Conservation (phyloP, 129 eudicot genomes). For the Silybum marianum region DNA sequence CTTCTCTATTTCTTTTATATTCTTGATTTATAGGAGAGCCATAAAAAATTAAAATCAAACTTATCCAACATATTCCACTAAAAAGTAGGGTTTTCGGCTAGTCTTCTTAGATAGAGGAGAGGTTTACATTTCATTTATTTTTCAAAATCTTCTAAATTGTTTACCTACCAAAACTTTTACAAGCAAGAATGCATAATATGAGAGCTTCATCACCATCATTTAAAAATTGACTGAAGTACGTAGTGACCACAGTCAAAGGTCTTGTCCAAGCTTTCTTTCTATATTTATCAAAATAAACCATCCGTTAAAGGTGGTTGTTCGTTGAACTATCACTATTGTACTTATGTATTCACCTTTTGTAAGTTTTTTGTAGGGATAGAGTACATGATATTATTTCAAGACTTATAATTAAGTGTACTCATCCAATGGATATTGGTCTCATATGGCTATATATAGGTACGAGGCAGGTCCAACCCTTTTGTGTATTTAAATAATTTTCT, state of each 20-base stretch:
- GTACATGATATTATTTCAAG: background rate
- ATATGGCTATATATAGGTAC: background rate
- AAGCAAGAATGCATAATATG: background rate
- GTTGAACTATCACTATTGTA: conserved; percentile 21
- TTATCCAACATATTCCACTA: background rate
- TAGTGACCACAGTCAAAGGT: background rate
- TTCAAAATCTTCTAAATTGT: background rate
- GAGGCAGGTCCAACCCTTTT: background rate
- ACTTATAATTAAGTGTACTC: background rate
- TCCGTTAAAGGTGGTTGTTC: background rate
- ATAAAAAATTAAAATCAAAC: background rate
- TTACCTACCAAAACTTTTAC: background rate
- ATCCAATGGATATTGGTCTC: background rate
- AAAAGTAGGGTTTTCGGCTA: background rate
- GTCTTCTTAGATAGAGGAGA: too few relatives aligned
- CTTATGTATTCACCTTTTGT: background rate
- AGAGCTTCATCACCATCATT: background rate
- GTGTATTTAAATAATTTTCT: background rate
- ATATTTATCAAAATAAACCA: background rate
- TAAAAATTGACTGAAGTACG: background rate
- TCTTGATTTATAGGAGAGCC: background rate
- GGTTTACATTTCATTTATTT: background rate
- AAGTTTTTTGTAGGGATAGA: background rate
- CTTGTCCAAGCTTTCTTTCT: background rate
- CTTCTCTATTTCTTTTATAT: background rate